Evolutionary conservation across 768 basidiomycete species (phyloP), one percentile per base, ranked within the genome.

Genomic region (Dictyophora rubrovolvata): DNA sequence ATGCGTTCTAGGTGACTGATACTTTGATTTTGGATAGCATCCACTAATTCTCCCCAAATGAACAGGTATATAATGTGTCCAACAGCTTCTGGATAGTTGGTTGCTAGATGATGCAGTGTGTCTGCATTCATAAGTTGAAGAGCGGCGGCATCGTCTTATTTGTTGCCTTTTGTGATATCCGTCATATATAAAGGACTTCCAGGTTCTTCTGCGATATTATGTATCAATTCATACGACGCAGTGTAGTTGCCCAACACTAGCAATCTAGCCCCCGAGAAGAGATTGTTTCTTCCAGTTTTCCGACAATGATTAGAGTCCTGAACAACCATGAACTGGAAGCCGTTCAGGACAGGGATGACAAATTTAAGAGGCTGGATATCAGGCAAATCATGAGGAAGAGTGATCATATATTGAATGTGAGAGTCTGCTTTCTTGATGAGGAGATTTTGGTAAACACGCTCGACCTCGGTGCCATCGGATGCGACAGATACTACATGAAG

Each of bases 121-220:
- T 61, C 60, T 0, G 72, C 71, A 5, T 72, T 76, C 58, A 77
- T 76, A 0, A 78, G 61, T 0, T 73, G 69, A 2, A 69, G 56
- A 0, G 77, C 77, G 0, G 77, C 77, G 59, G 65, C 68, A 61
- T 79, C 75, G 63, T 79, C 78, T 66, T 79, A 76, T 0, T 70
- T 62, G 55, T 79, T 75, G 0, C 75, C 28, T 49, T 71, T 71
- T 17, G 73, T 70, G 1, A 79, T 71, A 60, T 74, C 73, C 0
- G 69, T 67, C 4, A 33, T 35, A 54, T 67, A 72, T 0, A 74
- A 57, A 1, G 73, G 69, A 11, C 64, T 36, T 12, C n/a, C 11
- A n/a, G n/a, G n/a, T 70, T 2, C 68, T 67, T 21, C 50, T 21
- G 54, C 53, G 0, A 65, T 69, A 17, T n/a, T n/a, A n/a, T n/a